These are phyloP conservation scores for Fusarium sp. DNA, from an alignment of 2,329 filamentous ascomycete genomes.

Conservation along the genomic window DNA sequence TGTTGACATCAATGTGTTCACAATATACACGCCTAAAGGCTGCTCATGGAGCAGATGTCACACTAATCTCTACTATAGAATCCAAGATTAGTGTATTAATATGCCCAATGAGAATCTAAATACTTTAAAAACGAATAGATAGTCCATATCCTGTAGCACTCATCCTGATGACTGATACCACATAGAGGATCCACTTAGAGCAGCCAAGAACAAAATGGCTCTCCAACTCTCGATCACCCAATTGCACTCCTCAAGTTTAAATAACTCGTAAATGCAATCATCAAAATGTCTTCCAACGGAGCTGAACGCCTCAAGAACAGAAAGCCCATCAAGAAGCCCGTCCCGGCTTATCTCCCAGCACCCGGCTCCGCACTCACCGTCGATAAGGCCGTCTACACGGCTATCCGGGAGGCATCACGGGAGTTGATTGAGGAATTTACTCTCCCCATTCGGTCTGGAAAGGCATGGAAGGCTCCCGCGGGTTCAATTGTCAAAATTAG, in stretches of 20 bases:
- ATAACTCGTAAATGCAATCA: neutral
- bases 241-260: neutral
- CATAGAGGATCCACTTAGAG: slow-evolving; percentile 19
- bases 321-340: slow-evolving; percentile 61
- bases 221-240: slow-evolving; percentile 14
- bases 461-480: slow-evolving; percentile 77
- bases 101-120: neutral
- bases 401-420: slow-evolving; percentile 66
- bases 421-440: slow-evolving; percentile 65
- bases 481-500: slow-evolving; percentile 79
- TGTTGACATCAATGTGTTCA: neutral
- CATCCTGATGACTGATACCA: neutral
- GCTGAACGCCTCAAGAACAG: slow-evolving; percentile 59
- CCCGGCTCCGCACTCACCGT: slow-evolving; percentile 60
- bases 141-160: neutral
- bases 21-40: neutral
- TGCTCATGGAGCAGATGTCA: neutral
- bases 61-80: neutral
- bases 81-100: neutral
- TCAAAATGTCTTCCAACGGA: slow-evolving; percentile 43
- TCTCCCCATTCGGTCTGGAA: slow-evolving; percentile 79
- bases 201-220: slow-evolving; percentile 14
- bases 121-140: neutral
- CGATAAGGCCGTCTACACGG: slow-evolving; percentile 67
- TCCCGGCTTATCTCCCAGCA: slow-evolving; percentile 63